Base-by-base conservation (phyloP, 2,329 filamentous ascomycete genomes). In the Fusarium nisikadoi region DNA sequence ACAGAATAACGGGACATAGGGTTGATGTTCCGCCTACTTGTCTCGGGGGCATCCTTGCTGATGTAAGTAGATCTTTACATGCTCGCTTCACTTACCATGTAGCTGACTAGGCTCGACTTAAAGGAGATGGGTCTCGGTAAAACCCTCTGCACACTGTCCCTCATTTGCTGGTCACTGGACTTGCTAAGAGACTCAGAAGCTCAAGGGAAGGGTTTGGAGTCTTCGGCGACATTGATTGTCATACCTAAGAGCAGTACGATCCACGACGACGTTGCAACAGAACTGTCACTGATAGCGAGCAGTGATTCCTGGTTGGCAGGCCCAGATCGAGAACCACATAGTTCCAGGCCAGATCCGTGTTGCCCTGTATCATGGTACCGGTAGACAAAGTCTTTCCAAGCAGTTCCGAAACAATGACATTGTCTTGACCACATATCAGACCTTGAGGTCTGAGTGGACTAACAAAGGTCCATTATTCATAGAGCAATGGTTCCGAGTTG, bases 41-140 rank as follows among this genome's bases (percentile, higher is more conserved):
- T 17, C 33, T 25, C 0, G 61, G 61, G 11, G 61, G 61, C 1
- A 64, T 64, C 2, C 55, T 64, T 36, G 61, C 61, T 4, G 55
- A 64, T 60, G 61, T 58, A 0, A 41, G 61, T 25, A 29, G 14
- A n/a, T 5, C 4, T 1, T 7, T 7, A 3, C 2, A 6, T 13
- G 31, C 11, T 25, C 10, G 10, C 23, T 12, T 38, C 43, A 10
- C 8, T 20, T 29, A 29, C 7, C 19, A 20, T 10, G 33, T 35
- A 9, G 10, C 53, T 63, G 6, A 58, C 42, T 0, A 14, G 3
- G 9, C 36, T 43, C 19, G 11, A 9, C 5, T 23, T 9, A 4
- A 2, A 80, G 78, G 79, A 82, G 31, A 82, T 82, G 80, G 81
- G 81, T 0, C 71, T 82, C 3, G 80, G 80, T 0, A 82, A 83